phyloP scores from a whole-genome alignment of 176 grass and related monocot genomes.

The Cenchrus purpureus region DNA sequence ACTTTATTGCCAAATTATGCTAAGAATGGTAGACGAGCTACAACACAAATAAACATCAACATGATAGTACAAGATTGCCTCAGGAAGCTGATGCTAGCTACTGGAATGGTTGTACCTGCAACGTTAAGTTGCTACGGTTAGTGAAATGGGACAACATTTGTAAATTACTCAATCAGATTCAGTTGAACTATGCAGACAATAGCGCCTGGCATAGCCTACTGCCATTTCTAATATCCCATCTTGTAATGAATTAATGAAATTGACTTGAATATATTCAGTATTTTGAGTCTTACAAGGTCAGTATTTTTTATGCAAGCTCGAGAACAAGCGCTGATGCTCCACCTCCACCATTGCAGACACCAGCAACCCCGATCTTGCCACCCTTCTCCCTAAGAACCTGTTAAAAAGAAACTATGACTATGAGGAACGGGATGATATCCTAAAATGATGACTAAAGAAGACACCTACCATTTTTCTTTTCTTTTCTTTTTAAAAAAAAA shows the following conservation, averaged over 20 bases:
- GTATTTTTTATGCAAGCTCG: constrained; percentile 51
- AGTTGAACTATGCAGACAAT: background rate
- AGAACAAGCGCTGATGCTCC: constrained; percentile 89
- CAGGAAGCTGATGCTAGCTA: background rate
- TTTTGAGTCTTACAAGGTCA: constrained; percentile 13
- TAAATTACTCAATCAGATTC: background rate
- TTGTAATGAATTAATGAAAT: background rate
- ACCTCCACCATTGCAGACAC: constrained; percentile 87
- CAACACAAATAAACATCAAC: constrained; percentile 3
- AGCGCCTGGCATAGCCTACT: background rate
- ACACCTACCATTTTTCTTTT: background rate
- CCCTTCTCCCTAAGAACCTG: constrained; percentile 77
- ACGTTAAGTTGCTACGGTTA: background rate
- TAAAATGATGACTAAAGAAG: background rate
- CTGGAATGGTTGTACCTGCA: constrained; percentile 15
- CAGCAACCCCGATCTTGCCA: constrained; percentile 81
- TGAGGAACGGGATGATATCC: background rate
- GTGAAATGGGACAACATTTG: background rate
- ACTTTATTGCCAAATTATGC: constrained; percentile 2
- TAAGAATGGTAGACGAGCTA: background rate
- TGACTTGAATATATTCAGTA: background rate
- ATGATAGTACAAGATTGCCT: background rate
- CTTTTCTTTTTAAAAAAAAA: background rate
- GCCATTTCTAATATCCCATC: background rate
- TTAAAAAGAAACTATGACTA: constrained; percentile 15